Percentiles rank a stretch among this genome's conserved stretches.
These are phyloP conservation scores for Xylaria arbuscula DNA, from an alignment of 2,329 filamentous ascomycete species.

Conservation along the genomic window DNA sequence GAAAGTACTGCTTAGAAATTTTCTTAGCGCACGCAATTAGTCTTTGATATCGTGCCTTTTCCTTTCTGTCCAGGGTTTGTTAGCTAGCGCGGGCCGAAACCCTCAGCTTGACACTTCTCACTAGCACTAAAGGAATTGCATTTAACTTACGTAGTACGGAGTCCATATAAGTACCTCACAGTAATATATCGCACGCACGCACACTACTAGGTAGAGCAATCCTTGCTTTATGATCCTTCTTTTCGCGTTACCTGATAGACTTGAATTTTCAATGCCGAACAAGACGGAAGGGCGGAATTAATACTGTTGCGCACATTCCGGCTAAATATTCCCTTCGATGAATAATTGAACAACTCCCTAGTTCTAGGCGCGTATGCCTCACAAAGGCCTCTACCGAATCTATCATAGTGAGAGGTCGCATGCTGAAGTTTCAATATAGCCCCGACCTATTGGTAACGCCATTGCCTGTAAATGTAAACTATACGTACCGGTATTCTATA, in stretches of 20 bases:
- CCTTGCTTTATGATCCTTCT: conserved; percentile 6
- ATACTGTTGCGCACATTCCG: conserved; percentile 30
- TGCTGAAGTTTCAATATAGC: conserved; percentile 18
- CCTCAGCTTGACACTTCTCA: conserved; percentile 24
- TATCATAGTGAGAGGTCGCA: neutral
- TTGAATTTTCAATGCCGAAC: conserved; percentile 28
- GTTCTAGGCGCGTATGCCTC: neutral
- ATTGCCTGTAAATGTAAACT: neutral
- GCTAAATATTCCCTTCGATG: conserved; percentile 29
- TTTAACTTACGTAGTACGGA: neutral
- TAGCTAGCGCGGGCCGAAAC: conserved; percentile 23
- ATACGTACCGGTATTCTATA: neutral
- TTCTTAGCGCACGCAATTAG: conserved; percentile 34
- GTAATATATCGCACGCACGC: neutral
- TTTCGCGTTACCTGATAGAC: conserved; percentile 13
- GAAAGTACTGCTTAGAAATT: conserved; percentile 12
- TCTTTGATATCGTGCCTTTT: conserved; percentile 30
- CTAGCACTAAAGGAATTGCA: conserved; percentile 19
- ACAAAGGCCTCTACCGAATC: neutral
- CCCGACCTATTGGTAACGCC: conserved; percentile 3
- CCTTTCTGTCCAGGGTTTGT: conserved; percentile 15
- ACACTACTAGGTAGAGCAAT: neutral
- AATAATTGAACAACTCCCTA: conserved; percentile 14
- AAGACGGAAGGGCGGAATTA: conserved; percentile 17
- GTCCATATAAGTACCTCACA: neutral